Evolutionary conservation across 2,329 filamentous ascomycete species (phyloP).

Genomic region (Nigrospora sphaerica): DNA sequence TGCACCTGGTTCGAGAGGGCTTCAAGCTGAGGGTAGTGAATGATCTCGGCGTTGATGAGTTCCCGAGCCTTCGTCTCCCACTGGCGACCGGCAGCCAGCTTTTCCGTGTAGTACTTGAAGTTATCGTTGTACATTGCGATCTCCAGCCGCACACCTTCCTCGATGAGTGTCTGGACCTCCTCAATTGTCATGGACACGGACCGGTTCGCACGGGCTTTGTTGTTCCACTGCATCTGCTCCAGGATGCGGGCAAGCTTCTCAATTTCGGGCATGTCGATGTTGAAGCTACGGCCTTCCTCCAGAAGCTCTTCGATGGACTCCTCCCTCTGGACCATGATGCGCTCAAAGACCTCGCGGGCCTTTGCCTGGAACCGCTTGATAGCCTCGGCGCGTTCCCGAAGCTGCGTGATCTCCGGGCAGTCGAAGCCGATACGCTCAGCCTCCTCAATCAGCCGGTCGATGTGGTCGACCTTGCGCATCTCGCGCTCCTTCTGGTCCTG

Average conservation of each 20-base stretch:
- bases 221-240: conserved; percentile 83
- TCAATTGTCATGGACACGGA: conserved; percentile 63
- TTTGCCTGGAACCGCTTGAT: conserved; percentile 80
- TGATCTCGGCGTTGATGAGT: conserved; percentile 81
- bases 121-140: conserved; percentile 78
- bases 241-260: conserved; percentile 74
- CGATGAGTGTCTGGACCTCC: conserved; percentile 73
- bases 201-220: conserved; percentile 61
- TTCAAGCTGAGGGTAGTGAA: conserved; percentile 93
- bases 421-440: conserved; percentile 89
- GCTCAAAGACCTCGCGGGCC: conserved; percentile 63
- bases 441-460: conserved; percentile 74
- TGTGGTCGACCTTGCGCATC: conserved; percentile 80
- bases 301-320: conserved; percentile 82
- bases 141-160: conserved; percentile 68
- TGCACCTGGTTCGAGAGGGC: conserved; percentile 78
- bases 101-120: conserved; percentile 67
- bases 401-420: conserved; percentile 78
- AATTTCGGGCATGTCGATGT: conserved; percentile 84
- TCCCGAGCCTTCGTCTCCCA: conserved; percentile 95
- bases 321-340: conserved; percentile 54
- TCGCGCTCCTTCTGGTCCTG: conserved; percentile 80
- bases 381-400: conserved; percentile 77
- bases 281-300: conserved; percentile 83
- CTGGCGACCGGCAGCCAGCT: conserved; percentile 67